These are phyloP conservation scores for Neurospora sp. DNA, from an alignment of 495 filamentous ascomycete species.

Conservation along the genomic window DNA sequence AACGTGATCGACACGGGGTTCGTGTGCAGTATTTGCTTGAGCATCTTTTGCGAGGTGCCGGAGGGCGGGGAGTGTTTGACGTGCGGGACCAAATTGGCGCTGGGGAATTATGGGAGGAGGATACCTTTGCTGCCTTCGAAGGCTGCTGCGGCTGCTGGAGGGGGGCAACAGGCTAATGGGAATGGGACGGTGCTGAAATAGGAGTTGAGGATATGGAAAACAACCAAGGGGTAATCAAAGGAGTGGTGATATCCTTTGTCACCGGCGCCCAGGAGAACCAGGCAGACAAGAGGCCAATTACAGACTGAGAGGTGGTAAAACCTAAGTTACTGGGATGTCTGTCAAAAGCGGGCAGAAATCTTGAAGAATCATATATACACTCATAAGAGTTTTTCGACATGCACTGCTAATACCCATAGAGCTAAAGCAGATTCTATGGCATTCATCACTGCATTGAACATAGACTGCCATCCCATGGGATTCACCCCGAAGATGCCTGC, in stretches of 20 bases:
- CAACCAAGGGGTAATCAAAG: too few species aligned
- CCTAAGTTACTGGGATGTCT: background rate
- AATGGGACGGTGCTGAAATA: background rate
- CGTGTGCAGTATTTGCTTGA: slow-evolving; percentile 91
- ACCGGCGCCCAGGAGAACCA: background rate
- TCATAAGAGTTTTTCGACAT: background rate
- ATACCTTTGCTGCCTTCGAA: slow-evolving; percentile 56
- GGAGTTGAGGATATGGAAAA: too few species aligned
- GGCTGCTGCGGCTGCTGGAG: background rate
- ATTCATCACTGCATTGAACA: background rate
- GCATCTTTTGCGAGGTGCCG: slow-evolving; percentile 48
- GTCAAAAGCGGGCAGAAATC: background rate
- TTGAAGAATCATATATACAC: background rate
- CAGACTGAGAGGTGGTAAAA: background rate
- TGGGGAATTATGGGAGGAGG: slow-evolving; percentile 62
- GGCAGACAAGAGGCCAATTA: background rate
- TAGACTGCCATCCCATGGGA: background rate
- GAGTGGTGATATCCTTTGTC: too few species aligned
- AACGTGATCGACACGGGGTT: slow-evolving; percentile 84
- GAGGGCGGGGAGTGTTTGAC: slow-evolving; percentile 65
- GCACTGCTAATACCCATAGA: background rate
- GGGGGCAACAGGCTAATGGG: background rate
- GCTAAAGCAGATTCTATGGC: background rate
- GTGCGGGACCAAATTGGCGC: slow-evolving; percentile 74
- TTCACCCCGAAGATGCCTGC: background rate